These are phyloP conservation scores for Yamadazyma atmosphaerica DNA, from an alignment of 1,139 yeast species.

Conservation along the genomic window DNA sequence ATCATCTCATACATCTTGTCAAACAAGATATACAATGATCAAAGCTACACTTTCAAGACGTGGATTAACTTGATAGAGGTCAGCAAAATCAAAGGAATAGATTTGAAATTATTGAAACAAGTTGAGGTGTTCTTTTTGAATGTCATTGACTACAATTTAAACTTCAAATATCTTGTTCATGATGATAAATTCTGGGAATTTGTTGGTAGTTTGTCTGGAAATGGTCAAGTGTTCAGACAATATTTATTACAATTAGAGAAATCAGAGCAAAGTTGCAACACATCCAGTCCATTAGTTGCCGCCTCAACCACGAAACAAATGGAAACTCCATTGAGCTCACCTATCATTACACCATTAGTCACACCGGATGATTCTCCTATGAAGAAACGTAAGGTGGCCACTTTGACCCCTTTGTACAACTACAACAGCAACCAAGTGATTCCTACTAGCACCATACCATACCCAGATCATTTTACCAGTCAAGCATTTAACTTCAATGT, in stretches of 20 bases:
- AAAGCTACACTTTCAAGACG: conserved; percentile 52
- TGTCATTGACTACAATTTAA: conserved; percentile 29
- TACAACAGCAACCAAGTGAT: not conserved
- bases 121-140: conserved; percentile 33
- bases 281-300: not conserved
- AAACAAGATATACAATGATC: conserved; percentile 52
- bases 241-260: not conserved
- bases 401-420: not conserved
- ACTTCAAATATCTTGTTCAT: conserved; percentile 22
- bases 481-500: not conserved
- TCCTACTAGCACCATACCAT: no score
- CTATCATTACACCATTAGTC: conserved; percentile 7
- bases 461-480: not conserved
- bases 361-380: conserved; percentile 9
- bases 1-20: conserved; percentile 42
- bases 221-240: conserved; percentile 3
- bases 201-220: not conserved
- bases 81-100: conserved; percentile 11
- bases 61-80: conserved; percentile 32
- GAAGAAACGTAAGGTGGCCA: conserved; percentile 1
- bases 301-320: not conserved
- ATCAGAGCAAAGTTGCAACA: not conserved
- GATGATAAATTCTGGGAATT: conserved; percentile 28
- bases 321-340: conserved; percentile 5
- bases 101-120: conserved; percentile 19